Base-by-base conservation (phyloP, 352 stramenopile genomes). In the Pythium vanterpoolii region DNA sequence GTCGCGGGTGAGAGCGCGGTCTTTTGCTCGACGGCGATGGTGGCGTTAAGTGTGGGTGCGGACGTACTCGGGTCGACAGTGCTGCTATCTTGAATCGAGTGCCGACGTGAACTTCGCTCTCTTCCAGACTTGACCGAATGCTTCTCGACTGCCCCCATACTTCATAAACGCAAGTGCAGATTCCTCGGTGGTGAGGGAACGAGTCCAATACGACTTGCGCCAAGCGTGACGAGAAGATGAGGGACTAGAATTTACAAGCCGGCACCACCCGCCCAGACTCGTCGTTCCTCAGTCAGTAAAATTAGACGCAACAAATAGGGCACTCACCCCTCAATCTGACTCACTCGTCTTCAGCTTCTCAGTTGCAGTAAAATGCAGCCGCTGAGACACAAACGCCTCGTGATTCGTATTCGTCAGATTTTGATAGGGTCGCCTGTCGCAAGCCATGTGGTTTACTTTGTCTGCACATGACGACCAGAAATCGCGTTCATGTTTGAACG, bases 291-390 rank as follows among this genome's bases (percentile, higher is more conserved):
- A 5, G 26, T 18, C 44, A 50, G 44, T 50, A 50, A 50, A 34
- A 50, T 50, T 50, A 50, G 44, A 13, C 10, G 42, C 3, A 23
- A 45, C 24, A 34, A 52, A 52, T 11, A 5, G 13, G 2, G 45
- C 39, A 46, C 21, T 28, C 43, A 34, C 9, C n/a, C n/a, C n/a
- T n/a, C 34, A 42, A 24, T 21, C 14, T 19, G 8, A 46, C 40
- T 18, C 44, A 30, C 43, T 62, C 54, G 54, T 62, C 54, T 54
- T 62, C 54, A 39, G 33, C 21, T 14, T 47, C 54, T 62, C 54
- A 54, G 30, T 19, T 40, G 31, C 23, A 27, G 8, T 14, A 39
- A 39, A 38, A 24, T 13, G 27, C 5, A 23, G 47, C 47, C 21
- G 47, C 33, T 18, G 46, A 27, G 3, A 24, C 4, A 21, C 7